Evolutionary conservation across 2,329 filamentous ascomycete genomes (phyloP), one percentile per base, ranked within the genome.

Genomic region (Shiraia bambusicola): DNA sequence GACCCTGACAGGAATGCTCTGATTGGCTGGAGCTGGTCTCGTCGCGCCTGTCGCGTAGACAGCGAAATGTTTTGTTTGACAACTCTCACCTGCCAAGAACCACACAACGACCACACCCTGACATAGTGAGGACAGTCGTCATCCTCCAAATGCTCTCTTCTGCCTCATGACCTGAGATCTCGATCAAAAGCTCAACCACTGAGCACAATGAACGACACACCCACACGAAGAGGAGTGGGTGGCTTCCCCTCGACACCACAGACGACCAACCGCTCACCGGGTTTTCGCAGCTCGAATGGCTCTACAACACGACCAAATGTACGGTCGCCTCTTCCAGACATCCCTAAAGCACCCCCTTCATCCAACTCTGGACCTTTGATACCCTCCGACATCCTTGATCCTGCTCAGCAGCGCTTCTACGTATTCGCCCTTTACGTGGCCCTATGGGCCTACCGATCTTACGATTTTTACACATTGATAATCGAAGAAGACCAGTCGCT

Each of bases 391-490:
- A 74, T 95, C 33, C 78, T 97, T 67, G 92, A 97, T 74, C 88
- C 88, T 32, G 92, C 93, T 6, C 87, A 87, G 37, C 93, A 98
- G 72, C 83, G 93, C 41, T 80, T 95, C 58, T 96, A 95, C 66
- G 85, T 89, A 34, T 80, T 86, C 50, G 84, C 82, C n/a, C 71
- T 95, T 52, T 97, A 95, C 67, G 68, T 84, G 29, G 76, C 79
- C 24, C 72, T 98, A 16, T 79, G 87, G 69, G 83, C 83, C 47
- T 97, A 88, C 85, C 85, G 89, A 59, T 71, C 93, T 25, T 95
- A 90, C 69, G 90, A 98, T 72, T 95, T 88, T 75, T 81, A 83
- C 52, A 81, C 80, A 42, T 72, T 92, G 49, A 78, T 90, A 28
- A 84, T 91, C 42, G 87, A 92, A 51, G 88, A 94, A 51, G 81